phyloP scores from a whole-genome alignment of 192 early-diverging fungal genomes.

The Rhizophagus prolifer region DNA sequence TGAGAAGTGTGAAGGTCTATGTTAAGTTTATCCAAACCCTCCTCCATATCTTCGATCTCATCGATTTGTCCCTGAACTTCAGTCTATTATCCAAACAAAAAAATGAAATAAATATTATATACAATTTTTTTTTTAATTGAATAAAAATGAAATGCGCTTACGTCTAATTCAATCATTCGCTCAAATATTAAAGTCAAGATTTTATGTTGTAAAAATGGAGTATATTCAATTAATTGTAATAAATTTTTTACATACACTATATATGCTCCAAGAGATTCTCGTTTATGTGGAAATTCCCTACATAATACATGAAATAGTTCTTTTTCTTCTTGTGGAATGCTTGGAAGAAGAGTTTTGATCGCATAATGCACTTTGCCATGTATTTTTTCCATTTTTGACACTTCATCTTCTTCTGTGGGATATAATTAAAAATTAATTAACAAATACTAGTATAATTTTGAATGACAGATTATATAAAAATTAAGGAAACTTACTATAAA shows the following conservation, averaged over 20 bases:
- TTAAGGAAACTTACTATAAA: neutral
- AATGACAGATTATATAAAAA: neutral
- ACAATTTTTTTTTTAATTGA: neutral
- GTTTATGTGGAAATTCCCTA: constrained; percentile 75
- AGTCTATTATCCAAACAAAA: constrained; percentile 43
- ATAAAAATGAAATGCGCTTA: constrained; percentile 38
- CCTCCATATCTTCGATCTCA: constrained; percentile 70
- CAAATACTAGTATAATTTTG: neutral
- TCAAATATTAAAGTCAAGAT: constrained; percentile 78
- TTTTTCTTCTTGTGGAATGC: neutral
- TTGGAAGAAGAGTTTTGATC: constrained; percentile 1
- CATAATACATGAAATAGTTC: constrained; percentile 56
- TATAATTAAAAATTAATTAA: neutral
- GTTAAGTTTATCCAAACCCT: constrained; percentile 32
- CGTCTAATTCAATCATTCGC: constrained; percentile 87
- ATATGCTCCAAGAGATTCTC: constrained; percentile 55
- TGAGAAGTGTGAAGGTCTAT: neutral
- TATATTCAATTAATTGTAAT: constrained; percentile 75
- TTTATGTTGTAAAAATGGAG: constrained; percentile 65
- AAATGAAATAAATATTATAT: neutral
- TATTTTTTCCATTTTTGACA: constrained; percentile 1
- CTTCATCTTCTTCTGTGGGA: neutral
- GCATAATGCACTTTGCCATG: constrained; percentile 13
- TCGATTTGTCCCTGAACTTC: constrained; percentile 92
- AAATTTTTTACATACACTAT: constrained; percentile 73